Evolutionary conservation across 2,329 filamentous ascomycete species (phyloP), one percentile per base, ranked within the genome.

Genomic region (Fusarium euwallaceae): DNA sequence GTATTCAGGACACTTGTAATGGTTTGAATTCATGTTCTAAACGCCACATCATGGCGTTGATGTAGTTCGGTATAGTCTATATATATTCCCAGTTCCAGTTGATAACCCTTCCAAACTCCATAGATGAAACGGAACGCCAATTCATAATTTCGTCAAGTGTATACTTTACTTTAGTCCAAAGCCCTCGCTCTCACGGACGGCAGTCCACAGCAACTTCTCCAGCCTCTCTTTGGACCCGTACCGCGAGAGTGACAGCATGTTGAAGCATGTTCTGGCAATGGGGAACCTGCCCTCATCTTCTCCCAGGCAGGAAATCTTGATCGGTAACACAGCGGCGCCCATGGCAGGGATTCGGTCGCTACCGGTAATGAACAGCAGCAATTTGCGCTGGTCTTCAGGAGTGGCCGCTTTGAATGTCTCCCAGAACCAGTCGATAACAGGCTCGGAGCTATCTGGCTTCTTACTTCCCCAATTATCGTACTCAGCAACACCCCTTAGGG

Each of bases 311-410:
- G 90, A 88, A 62, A 98, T 86, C 74, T 92, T 92, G 72, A 98
- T 94, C 9, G 92, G 88, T 62, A 98, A 86, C 74, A 92, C 95
- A 9, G 94, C 92, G 4, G 95, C 92, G 1, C 95, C 95, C 85
- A 94, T 95, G 6, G 95, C 95, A 1, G 95, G 95, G 65, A 98
- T 95, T 24, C 95, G 91, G 81, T 98, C 95, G 76, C 94, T 97
- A 12, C 95, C 95, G 1, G 95, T 98, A 75, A 98, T 93, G 80
- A 98, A 98, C 4, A 92, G 91, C 6, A 98, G 85, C 55, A 98
- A 86, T 81, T 92, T 93, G 36, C 95, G 89, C 82, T 98, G 95
- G 70, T 94, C 90, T 48, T 86, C 83, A 0, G 93, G 88, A 0
- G 86, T 84, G 0, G 94, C 92, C 37, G 86, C 85, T 73, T 90